Evolutionary conservation across 2,329 filamentous ascomycete species (phyloP), one percentile per base, ranked within the genome.

Genomic region (Trichoderma asperellum): DNA sequence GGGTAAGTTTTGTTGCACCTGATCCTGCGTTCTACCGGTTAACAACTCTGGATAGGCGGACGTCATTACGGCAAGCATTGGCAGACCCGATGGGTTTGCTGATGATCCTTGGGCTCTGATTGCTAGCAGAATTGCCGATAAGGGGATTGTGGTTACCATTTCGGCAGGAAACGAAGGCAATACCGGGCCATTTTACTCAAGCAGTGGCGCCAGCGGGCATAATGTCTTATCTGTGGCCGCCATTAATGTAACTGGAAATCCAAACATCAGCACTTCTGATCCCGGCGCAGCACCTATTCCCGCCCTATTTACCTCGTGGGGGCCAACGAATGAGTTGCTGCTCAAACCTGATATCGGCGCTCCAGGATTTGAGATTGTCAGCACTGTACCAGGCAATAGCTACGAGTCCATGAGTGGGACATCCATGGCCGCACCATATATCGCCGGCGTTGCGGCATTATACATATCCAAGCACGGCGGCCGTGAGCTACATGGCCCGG

Each of bases 361-460:
- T 0, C 84, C 85, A 1, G 85, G 85, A 14, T 81, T 81, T 61
- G 77, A 81, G 35, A 85, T 88, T 58, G 78, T 85, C 66, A 86
- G 83, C 55, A 87, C 85, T 2, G 83, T 81, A 56, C 79, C 82
- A 1, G 76, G 81, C 29, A 77, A 78, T 29, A 72, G 70, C 11
- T 88, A 85, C 71, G 80, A 80, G 16, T 77, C 83, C 7, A 77
- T 84, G 66, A 83, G 81, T 56, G 86, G 86, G 56, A 88, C 87
- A 0, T 87, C 84, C 0, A 88, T 88, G 86, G 83, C 86, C 0
- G 83, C 83, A 5, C 86, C 86, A 0, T 86, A 86, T 69, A 79
- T 86, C 29, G 84, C 85, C 47, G 86, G 84, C 16, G 77, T 85
- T n/a, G 83, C 82, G 4, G 83, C 83, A 7, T 74, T 85, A 32